Evolutionary conservation across 2,329 filamentous ascomycete species (phyloP), one percentile per base, ranked within the genome.

Genomic region (Botrytis elliptica): DNA sequence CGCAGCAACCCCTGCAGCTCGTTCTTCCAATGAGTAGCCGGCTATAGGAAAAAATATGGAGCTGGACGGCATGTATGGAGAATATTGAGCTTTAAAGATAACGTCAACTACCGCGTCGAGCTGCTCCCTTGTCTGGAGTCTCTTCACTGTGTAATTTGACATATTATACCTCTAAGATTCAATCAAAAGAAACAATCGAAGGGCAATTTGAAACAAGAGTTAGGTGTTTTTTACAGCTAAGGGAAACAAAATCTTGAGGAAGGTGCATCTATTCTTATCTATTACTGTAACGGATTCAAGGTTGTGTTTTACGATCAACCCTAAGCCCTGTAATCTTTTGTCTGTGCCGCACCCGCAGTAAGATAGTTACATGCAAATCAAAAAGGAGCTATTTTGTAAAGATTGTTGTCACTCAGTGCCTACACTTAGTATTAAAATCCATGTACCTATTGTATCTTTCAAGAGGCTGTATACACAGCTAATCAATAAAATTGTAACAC

Each of bases 21-120:
- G 25, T 9, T 22, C 64, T 29, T 44, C 40, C 3, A 36, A 33
- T 20, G 64, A 44, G 40, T 66, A 49, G 6, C 64, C 40, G 14
- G 33, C 18, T 16, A 49, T 16, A 0, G 38, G 64, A 1, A 66
- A 66, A 25, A 49, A 44, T n/a, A 66, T 49, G 14, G 40, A 22
- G 40, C 40, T 44, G 0, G 40, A 66, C 8, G 64, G 64, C 40
- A 66, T 66, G 16, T 66, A 66, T 16, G 64, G 64, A 44, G 64
- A 66, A 33, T 66, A 44, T 38, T 66, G 64, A 36, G 64, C 64
- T 46, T 20, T 49, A 6, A 44, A 66, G 40, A 66, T 66, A 22
- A 66, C 64, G 2, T 66, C 64, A 36, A 66, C 40, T 36, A 66
- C 29, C 9, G 16, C 64, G 4, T 66, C 64, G n/a, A 66, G 40